Percentiles rank a stretch among this genome's conserved stretches.
These are phyloP conservation scores for Rhodotorula sp. DNA, from an alignment of 1,284 basidiomycete species.

Conservation along the genomic window DNA sequence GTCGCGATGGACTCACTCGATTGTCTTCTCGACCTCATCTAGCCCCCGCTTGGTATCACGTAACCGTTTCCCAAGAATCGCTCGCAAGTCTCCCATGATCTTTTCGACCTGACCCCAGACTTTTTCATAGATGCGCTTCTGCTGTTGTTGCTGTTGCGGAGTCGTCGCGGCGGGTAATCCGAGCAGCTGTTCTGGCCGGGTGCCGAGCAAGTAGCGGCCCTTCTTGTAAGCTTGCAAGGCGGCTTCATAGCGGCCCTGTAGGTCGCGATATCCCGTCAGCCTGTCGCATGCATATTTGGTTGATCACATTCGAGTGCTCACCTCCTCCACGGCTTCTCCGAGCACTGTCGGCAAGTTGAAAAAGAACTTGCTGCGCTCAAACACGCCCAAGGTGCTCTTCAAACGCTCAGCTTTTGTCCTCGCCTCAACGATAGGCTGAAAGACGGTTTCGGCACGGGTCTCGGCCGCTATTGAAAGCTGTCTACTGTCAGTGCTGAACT, in stretches of 20 bases:
- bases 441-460: slow-evolving; percentile 90
- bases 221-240: slow-evolving; percentile 97
- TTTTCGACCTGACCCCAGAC: slow-evolving; percentile 87
- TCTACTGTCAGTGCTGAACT: background rate
- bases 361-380: slow-evolving; percentile 96
- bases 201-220: slow-evolving; percentile 85
- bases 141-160: slow-evolving; percentile 50
- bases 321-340: slow-evolving; percentile 83
- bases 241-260: slow-evolving; percentile 83
- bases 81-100: slow-evolving; percentile 88
- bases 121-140: slow-evolving; percentile 91
- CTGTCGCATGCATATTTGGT: no score
- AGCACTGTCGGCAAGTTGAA: slow-evolving; percentile 94
- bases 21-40: slow-evolving; percentile 95
- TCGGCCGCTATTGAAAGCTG: slow-evolving; percentile 62
- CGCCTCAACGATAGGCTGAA: slow-evolving; percentile 93
- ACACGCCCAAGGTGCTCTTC: slow-evolving; percentile 87
- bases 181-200: slow-evolving; percentile 76
- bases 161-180: slow-evolving; percentile 56
- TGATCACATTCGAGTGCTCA: slow-evolving; percentile 51
- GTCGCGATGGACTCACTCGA: slow-evolving; percentile 65
- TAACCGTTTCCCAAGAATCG: slow-evolving; percentile 69
- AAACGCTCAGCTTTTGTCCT: slow-evolving; percentile 91
- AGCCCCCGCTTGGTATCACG: slow-evolving; percentile 73
- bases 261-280: background rate